Evolutionary conservation across 164 flowering plant genomes (phyloP).

Genomic region (Annona squamosa): DNA sequence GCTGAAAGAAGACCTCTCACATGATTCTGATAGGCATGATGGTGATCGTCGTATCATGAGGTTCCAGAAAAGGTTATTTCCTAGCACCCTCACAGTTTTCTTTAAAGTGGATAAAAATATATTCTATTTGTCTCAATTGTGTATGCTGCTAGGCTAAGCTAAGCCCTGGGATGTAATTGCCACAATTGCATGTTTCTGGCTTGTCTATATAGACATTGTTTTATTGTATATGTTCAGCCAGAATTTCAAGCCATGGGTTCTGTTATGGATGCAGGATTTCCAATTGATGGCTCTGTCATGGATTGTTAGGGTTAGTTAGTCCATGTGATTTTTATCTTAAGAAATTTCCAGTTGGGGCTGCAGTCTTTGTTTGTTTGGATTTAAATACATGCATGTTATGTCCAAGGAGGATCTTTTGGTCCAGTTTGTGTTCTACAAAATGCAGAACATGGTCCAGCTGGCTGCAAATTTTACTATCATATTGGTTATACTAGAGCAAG

Average conservation of each 20-base stretch:
- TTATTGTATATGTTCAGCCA: background rate
- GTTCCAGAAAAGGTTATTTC: slow-evolving; percentile 72
- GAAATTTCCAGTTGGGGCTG: background rate
- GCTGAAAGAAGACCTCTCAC: slow-evolving; percentile 84
- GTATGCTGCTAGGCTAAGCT: background rate
- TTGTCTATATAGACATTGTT: background rate
- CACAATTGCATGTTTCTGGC: background rate
- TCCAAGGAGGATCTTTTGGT: background rate
- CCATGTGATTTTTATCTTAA: background rate
- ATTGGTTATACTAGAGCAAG: background rate
- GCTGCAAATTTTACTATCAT: background rate
- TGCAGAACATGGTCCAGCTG: background rate
- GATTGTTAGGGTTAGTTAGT: background rate
- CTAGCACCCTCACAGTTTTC: background rate
- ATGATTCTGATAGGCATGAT: slow-evolving; percentile 88
- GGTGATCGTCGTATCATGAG: slow-evolving; percentile 85
- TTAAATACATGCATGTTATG: background rate
- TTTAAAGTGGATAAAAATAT: background rate
- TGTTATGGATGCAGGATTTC: background rate
- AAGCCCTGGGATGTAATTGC: background rate
- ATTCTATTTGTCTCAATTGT: background rate
- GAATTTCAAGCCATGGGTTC: background rate
- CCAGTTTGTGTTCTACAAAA: background rate
- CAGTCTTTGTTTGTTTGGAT: background rate
- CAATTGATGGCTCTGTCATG: background rate